These are phyloP conservation scores for Cynara cardunculus DNA, from an alignment of 129 eudicot species.

Conservation along the genomic window DNA sequence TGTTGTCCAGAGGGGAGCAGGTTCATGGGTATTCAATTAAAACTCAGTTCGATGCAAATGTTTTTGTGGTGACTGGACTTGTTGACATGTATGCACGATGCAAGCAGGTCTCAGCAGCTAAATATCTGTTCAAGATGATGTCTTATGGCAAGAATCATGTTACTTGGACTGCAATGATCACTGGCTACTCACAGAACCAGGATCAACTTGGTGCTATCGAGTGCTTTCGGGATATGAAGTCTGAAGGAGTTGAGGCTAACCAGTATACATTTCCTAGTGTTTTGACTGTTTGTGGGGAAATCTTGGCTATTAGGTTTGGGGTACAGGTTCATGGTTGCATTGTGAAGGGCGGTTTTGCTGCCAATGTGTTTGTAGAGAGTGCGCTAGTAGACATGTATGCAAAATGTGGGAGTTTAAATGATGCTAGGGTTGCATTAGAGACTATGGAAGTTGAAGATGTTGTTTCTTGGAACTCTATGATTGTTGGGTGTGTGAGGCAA, in stretches of 20 bases:
- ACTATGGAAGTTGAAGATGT: constrained; percentile 46
- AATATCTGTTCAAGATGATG: constrained; percentile 41
- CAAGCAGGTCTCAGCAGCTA: constrained; percentile 44
- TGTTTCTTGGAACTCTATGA: constrained; percentile 76
- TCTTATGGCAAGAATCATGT: constrained; percentile 56
- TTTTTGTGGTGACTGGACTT: constrained; percentile 65
- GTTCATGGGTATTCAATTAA: constrained; percentile 57
- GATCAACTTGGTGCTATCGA: constrained; percentile 44
- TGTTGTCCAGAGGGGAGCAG: constrained; percentile 59
- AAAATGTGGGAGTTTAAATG: constrained; percentile 53
- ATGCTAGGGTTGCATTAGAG: constrained; percentile 53
- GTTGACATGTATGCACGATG: constrained; percentile 83
- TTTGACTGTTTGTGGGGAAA: constrained; percentile 54
- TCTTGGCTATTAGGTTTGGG: constrained; percentile 40
- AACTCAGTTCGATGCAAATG: constrained; percentile 46
- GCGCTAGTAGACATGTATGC: constrained; percentile 73
- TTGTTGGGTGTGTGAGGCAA: constrained; percentile 60
- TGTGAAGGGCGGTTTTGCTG: constrained; percentile 52
- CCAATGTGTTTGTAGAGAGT: constrained; percentile 67
- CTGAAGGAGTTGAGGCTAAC: constrained; percentile 60
- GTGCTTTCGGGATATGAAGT: constrained; percentile 68
- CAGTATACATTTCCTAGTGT: constrained; percentile 78
- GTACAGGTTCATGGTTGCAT: constrained; percentile 67
- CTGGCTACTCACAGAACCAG: constrained; percentile 60
- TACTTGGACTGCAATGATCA: constrained; percentile 82